Base-by-base conservation (phyloP, 768 basidiomycete species). In the Podaxis mareebaensis region DNA sequence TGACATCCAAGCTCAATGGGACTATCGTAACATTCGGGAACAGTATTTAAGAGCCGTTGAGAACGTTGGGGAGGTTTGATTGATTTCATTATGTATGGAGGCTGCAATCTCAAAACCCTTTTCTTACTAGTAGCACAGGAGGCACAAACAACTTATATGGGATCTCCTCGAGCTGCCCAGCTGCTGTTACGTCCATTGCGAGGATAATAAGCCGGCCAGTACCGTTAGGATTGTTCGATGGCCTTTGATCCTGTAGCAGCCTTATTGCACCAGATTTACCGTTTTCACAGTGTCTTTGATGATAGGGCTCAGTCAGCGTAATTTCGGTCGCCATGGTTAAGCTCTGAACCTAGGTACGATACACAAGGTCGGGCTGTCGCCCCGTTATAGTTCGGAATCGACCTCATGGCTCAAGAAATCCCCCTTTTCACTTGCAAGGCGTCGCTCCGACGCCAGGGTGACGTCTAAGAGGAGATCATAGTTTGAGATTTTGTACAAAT, bases 1-100 rank as follows among this genome's bases (percentile, higher is more conserved):
- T 13, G 61, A 48, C 12, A 22, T 57, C 12, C 17, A 39, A 4
- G 4, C 51, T 26, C 46, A n/a, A 13, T 56, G 44, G 54, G 55
- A 51, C 22, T 38, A 22, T 3, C 15, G 28, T 28, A 20, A 51
- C 6, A 26, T 57, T 24, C 12, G 26, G 17, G 38, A 48, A 28
- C 30, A 48, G 36, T 63, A 63, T 30, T 12, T 17, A 15, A 13
- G 33, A n/a, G 8, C 42, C 40, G 7, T n/a, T 3, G 17, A 39
- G 48, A 39, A 48, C 5, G 30, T 56, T n/a, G 44, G 24, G 13
- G 54, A 63, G 61, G 61, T 62, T 49, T 56, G 54, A 49, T 40
- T 36, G 7, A 13, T 20, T 38, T 22, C 15, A 12, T 13, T 36
- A 15, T 28, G 6, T 7, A 3, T 39, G 15, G n/a, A 46, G 12